Evolutionary conservation across 1,284 basidiomycete genomes (phyloP).

Genomic region (Rugosomyces carneus): DNA sequence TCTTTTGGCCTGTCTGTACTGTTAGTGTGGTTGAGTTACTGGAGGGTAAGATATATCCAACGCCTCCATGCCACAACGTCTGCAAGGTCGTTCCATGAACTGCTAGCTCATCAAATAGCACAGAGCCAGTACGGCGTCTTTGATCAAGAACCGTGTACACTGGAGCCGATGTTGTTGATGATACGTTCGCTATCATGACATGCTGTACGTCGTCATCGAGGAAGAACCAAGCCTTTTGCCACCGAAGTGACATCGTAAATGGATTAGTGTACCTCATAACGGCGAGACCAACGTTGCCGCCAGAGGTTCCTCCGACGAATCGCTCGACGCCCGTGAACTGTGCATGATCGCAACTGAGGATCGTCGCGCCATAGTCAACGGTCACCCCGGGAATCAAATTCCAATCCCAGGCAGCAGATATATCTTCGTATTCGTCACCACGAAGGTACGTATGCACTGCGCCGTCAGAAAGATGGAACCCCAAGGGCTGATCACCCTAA

Average conservation of each 20-base stretch:
- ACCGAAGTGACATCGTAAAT: slow-evolving; percentile 42
- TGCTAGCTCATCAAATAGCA: slow-evolving; percentile 35
- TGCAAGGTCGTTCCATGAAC: slow-evolving; percentile 8
- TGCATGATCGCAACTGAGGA: slow-evolving; percentile 38
- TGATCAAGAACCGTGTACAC: slow-evolving; percentile 65
- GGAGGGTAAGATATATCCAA: slow-evolving; percentile 44
- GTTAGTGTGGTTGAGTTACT: slow-evolving; percentile 30
- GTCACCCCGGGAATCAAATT: slow-evolving; percentile 66
- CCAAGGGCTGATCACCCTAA: slow-evolving; percentile 36
- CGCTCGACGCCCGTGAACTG: slow-evolving; percentile 37
- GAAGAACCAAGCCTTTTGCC: slow-evolving; percentile 71
- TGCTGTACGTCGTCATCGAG: slow-evolving; percentile 54
- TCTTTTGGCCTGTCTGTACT: slow-evolving; percentile 39
- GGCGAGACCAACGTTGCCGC: slow-evolving; percentile 45
- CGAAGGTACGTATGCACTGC: slow-evolving; percentile 53
- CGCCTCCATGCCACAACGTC: slow-evolving; percentile 50
- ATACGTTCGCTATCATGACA: slow-evolving; percentile 50
- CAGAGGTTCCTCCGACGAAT: slow-evolving; percentile 60
- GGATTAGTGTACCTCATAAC: slow-evolving; percentile 64
- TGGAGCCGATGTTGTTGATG: slow-evolving; percentile 38
- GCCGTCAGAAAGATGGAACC: slow-evolving; percentile 65
- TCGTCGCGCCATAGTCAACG: slow-evolving; percentile 48
- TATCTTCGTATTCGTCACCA: slow-evolving; percentile 56
- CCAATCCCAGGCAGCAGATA: slow-evolving; percentile 65
- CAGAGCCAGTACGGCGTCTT: slow-evolving; percentile 35